Base-by-base conservation (phyloP, 164 flowering plant species). In the Protea cynaroides region DNA sequence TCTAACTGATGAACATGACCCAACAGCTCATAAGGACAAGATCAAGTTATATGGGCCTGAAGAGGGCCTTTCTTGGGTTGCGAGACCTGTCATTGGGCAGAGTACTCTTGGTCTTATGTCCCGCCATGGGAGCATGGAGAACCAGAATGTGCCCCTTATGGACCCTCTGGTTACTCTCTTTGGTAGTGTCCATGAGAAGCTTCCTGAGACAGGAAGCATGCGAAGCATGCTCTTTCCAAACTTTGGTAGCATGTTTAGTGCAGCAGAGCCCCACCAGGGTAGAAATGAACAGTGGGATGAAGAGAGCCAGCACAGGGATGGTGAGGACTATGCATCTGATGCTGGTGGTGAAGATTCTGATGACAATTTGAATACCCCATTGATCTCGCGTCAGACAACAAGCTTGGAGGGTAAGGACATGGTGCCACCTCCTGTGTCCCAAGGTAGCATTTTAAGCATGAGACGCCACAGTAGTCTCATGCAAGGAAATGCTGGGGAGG, bases 151-250 rank as follows among this genome's bases (percentile, higher is more conserved):
- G 57, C 78, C 92, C 18, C 80, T 93, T 18, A 83, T 86, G 87
- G 96, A 93, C 64, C 97, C 98, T 57, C 75, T 93, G 58, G 98
- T 93, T 38, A 84, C 91, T 40, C 82, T 93, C 52, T 90, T 93
- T 70, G 96, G 91, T n/a, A 88, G 92, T 61, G 81, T 93, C 61
- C 97, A 93, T 66, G 98, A 93, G 64, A 93, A 87, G 72, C 74
- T 89, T 18, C 96, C 95, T 13, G 88, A 85, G 37, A 74, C 76
- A 24, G 86, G 88, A 75, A 79, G 86, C 62, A 81, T 78, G 80
- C 69, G 79, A 36, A 81, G 85, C 69, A 77, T 68, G 64, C 78
- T 80, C 34, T 82, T 84, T 63, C 80, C 88, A 29, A 80, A 82
- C 70, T 79, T 74, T 60, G 86, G 84, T 23, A 82, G 86, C 78